Conservation (phyloP, 169 alveolate species). For the Plasmodium adleri region DNA sequence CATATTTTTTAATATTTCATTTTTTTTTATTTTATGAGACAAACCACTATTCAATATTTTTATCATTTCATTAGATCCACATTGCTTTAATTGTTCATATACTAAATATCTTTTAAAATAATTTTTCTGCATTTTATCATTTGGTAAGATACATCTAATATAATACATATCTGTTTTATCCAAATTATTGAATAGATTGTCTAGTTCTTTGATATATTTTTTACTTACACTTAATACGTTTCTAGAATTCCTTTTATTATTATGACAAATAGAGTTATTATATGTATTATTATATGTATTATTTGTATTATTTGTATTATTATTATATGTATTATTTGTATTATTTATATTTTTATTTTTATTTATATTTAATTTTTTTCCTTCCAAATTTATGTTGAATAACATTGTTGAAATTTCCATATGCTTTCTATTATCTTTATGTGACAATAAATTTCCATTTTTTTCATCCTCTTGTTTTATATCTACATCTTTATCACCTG, state of each 20-base stretch:
- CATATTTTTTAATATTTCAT: slow-evolving; percentile 12
- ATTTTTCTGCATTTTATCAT: slow-evolving; percentile 73
- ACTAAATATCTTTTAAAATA: slow-evolving; percentile 21
- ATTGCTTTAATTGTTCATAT: slow-evolving; percentile 49
- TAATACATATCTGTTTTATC: slow-evolving; percentile 78
- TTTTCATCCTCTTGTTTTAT: no score
- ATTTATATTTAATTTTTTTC: no score
- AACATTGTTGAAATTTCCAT: no score
- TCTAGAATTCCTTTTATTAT: slow-evolving; percentile 24
- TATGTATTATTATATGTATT: background rate
- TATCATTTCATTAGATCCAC: slow-evolving; percentile 66
- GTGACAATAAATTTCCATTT: no score
- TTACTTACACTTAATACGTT: slow-evolving; percentile 80
- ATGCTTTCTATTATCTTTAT: no score
- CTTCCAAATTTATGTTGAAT: no score
- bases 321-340: background rate
- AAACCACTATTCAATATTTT: slow-evolving; percentile 59
- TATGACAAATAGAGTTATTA: slow-evolving; percentile 22
- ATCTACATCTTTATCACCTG: no score
- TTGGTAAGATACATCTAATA: slow-evolving; percentile 81
- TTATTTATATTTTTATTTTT: no score
- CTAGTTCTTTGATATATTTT: slow-evolving; percentile 78
- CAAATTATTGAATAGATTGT: slow-evolving; percentile 76
- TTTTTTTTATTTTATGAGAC: slow-evolving; percentile 52
- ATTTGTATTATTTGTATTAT: background rate